Percentiles rank a stretch among this genome's conserved stretches.
Evolutionary conservation across 192 early-diverging fungal genomes (phyloP).

Genomic region (Spizellomyces sp.): DNA sequence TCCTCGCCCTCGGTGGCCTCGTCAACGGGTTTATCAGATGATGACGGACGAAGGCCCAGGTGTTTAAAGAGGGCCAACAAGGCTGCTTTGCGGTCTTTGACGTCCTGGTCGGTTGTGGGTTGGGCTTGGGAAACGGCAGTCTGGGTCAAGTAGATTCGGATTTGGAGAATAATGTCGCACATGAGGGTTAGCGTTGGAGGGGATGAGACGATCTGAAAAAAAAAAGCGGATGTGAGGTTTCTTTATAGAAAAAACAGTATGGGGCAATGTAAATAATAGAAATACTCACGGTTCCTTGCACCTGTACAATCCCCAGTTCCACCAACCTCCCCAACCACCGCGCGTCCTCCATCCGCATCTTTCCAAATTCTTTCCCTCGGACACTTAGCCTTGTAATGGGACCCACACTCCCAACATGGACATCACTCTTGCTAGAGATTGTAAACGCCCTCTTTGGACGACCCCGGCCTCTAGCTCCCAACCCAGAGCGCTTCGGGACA

Average conservation of each 20-base stretch:
- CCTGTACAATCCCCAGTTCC: conserved; percentile 11
- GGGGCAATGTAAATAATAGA: too few species aligned
- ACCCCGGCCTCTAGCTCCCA: background rate
- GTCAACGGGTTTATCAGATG: background rate
- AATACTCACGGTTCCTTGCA: background rate
- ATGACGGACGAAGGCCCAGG: conserved; percentile 2
- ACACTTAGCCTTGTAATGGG: conserved; percentile 18
- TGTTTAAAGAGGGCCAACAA: conserved; percentile 9
- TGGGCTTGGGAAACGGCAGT: background rate
- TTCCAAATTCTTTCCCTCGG: conserved; percentile 11
- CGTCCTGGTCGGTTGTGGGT: background rate
- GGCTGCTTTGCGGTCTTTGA: conserved; percentile 15
- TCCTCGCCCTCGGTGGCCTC: conserved; percentile 9
- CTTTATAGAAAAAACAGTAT: too few species aligned
- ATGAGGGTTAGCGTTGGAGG: conserved; percentile 17
- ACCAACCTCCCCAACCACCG: conserved; percentile 19
- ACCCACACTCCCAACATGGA: conserved; percentile 1
- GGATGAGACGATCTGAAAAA: background rate
- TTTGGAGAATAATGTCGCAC: conserved; percentile 24
- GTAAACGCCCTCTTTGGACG: background rate
- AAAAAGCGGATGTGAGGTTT: background rate
- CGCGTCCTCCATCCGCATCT: conserved; percentile 18
- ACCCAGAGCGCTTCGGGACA: background rate
- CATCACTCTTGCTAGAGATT: background rate
- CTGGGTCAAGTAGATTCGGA: conserved; percentile 12